Conservation (phyloP, 352 stramenopile species). For the Phytophthora melonis region DNA sequence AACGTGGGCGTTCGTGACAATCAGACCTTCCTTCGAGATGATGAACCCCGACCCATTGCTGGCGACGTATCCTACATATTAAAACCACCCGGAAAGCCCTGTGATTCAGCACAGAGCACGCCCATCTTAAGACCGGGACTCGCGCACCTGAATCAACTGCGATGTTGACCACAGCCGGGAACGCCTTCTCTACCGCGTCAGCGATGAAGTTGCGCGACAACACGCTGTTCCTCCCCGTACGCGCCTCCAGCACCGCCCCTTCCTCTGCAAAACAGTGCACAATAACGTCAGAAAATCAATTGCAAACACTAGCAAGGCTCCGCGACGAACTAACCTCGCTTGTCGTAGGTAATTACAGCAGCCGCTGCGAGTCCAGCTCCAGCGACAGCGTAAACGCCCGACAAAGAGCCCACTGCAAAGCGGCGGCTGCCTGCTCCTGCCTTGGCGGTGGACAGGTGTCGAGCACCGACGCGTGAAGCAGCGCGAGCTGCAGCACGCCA, state of each 20-base stretch:
- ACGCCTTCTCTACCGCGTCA: conserved; percentile 89
- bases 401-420: conserved; percentile 11
- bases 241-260: conserved; percentile 32
- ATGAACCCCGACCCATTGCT: conserved; percentile 94
- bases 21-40: conserved; percentile 84
- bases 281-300: background rate
- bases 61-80: conserved; percentile 59
- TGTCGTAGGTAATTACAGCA: conserved; percentile 24
- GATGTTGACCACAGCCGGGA: conserved; percentile 92
- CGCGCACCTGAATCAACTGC: conserved; percentile 66
- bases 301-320: background rate
- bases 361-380: conserved; percentile 35
- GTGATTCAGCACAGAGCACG: background rate
- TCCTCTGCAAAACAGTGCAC: conserved; percentile 22
- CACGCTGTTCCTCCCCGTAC: conserved; percentile 17
- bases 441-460: conserved; percentile 10
- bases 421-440: background rate
- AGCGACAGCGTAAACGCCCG: conserved; percentile 34
- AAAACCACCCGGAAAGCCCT: conserved; percentile 1
- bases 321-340: conserved; percentile 26
- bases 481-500: conserved; percentile 15
- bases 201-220: conserved; percentile 89
- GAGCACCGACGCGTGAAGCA: conserved; percentile 1
- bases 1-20: conserved; percentile 95
- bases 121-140: background rate